Evolutionary conservation across 164 flowering plant species (phyloP).

Genomic region (Piper longum): DNA sequence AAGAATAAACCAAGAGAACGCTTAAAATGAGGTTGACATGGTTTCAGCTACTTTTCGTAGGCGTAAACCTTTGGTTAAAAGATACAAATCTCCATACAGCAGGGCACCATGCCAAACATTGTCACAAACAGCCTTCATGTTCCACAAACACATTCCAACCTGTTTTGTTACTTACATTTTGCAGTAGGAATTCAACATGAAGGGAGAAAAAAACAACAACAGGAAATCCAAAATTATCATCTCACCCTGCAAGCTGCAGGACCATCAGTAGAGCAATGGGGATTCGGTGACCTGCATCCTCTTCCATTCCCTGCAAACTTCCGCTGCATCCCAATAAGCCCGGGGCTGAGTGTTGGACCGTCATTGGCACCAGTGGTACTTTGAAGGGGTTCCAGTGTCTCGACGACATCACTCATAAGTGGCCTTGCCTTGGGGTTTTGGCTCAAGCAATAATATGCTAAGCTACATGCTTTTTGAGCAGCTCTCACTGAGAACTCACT

Average conservation of each 20-base stretch:
- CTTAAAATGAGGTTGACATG: too few species aligned
- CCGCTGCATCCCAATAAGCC: slow-evolving; percentile 28
- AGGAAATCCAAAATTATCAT: slow-evolving; percentile 11
- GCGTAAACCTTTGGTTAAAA: too few species aligned
- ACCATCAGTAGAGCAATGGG: slow-evolving; percentile 61
- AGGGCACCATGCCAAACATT: slow-evolving; percentile 13
- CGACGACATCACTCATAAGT: slow-evolving; percentile 93
- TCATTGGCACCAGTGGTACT: slow-evolving; percentile 26
- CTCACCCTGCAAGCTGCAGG: slow-evolving; percentile 73
- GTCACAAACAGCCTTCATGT: not conserved
- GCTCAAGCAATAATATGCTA: slow-evolving; percentile 93
- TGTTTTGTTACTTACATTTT: not conserved
- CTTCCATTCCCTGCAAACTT: slow-evolving; percentile 34
- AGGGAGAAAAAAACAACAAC: not conserved
- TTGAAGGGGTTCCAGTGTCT: slow-evolving; percentile 86
- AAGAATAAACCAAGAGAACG: too few species aligned
- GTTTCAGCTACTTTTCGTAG: too few species aligned
- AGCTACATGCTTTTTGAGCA: slow-evolving; percentile 92
- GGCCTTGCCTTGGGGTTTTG: slow-evolving; percentile 97
- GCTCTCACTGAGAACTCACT: slow-evolving; percentile 76
- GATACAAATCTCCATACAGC: slow-evolving; percentile 10
- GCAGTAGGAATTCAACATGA: not conserved
- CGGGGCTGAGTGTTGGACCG: slow-evolving; percentile 21
- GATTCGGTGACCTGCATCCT: slow-evolving; percentile 55
- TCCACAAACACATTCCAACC: not conserved